Base-by-base conservation (phyloP, 1,284 basidiomycete genomes). In the Ustilago hordei region DNA sequence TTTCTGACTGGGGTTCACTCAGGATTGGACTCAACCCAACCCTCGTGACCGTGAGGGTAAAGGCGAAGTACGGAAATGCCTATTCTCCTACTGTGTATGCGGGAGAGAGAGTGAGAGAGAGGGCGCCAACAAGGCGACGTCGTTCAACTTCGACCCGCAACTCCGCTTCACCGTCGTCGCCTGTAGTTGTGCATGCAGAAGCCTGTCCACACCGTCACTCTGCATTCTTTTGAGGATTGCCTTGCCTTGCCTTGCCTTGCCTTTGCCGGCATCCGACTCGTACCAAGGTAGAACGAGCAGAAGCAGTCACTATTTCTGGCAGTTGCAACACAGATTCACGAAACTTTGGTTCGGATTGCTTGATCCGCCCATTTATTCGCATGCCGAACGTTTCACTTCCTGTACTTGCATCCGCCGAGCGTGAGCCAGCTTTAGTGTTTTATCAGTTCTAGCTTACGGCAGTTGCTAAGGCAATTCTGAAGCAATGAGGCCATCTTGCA, bases 31-130 rank as follows among this genome's bases (percentile, higher is more conserved):
- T 45, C 48, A 32, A 50, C 28, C 28, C 48, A 43, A 28, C 23
- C 56, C 66, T 39, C 43, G 36, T 69, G 66, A 63, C 65, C 50
- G 31, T 54, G 48, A 38, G 48, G 31, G 23, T 50, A 28, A 31
- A 28, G 28, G 31, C 28, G 48, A 23, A 31, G 48, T 50, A 32
- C 48, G 38, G 38, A 3, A 39, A 39, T 39, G 13, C 13, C 13
- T 41, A 17, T 41, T 41, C 39, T 41, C 39, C 13, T 15, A 17
- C 39, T 13, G 7, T 28, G 23, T 28, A 28, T 28, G 23, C 3
- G 23, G 23, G 23, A 28, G 23, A 28, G 23, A 28, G 23, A 28
- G 23, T 28, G 23, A 28, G 23, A 28, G 23, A 28, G 23, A 41
- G 13, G 4, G 11, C 39, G 13, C 23, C 23, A 28, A 3, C 23